phyloP scores from a whole-genome alignment of 164 flowering plant species.

The Taxillus chinensis region DNA sequence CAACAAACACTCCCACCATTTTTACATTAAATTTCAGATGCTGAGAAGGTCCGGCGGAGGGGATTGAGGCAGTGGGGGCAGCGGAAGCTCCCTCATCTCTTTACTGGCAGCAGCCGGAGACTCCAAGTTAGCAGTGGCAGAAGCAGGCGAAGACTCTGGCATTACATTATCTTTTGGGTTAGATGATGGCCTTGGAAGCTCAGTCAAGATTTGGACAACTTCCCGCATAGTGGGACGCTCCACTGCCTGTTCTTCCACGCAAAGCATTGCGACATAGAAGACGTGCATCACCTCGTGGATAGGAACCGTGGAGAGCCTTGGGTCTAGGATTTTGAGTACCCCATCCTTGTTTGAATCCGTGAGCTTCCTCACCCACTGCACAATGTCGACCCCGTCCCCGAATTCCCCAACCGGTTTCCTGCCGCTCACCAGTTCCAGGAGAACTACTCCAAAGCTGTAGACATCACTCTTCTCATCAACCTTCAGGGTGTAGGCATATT shows the following conservation, averaged over 20 bases:
- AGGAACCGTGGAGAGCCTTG: constrained; percentile 71
- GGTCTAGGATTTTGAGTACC: constrained; percentile 68
- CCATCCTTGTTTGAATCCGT: constrained; percentile 83
- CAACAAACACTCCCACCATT: constrained; percentile 1
- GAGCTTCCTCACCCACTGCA: constrained; percentile 91
- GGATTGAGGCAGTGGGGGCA: constrained; percentile 25
- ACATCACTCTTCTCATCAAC: constrained; percentile 98
- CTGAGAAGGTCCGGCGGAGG: constrained; percentile 87
- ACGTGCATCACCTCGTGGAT: constrained; percentile 87
- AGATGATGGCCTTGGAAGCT: constrained; percentile 50
- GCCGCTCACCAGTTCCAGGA: constrained; percentile 75
- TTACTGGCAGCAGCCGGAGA: constrained; percentile 20
- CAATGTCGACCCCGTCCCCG: constrained; percentile 97
- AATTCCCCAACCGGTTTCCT: constrained; percentile 95
- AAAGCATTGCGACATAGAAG: constrained; percentile 92
- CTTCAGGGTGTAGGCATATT: constrained; percentile 90
- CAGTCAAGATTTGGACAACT: constrained; percentile 86
- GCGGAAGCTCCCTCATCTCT: constrained; percentile 28
- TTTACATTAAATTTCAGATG: constrained; percentile 29
- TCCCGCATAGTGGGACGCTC: constrained; percentile 98
- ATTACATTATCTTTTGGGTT: constrained; percentile 27
- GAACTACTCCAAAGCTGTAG: constrained; percentile 93
- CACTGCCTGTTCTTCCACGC: constrained; percentile 92
- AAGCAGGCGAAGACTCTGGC: constrained; percentile 28
- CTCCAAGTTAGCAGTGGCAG: constrained; percentile 13